Base-by-base conservation (phyloP, 139 green algal genomes). In the Asterochloris erici region DNA sequence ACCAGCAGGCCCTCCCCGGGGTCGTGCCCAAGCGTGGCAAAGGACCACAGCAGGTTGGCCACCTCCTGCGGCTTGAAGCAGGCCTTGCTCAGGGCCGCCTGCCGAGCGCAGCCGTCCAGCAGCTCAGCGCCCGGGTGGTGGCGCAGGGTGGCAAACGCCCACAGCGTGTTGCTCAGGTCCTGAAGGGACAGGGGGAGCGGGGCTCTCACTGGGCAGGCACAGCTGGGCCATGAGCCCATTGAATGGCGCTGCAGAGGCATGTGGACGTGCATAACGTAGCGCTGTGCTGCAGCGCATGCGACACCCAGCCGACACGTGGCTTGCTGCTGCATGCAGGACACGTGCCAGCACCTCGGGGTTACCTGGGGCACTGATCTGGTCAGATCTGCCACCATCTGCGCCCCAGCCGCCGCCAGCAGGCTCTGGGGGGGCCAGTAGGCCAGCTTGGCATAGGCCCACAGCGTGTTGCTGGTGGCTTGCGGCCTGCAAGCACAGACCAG, bases 81-180 rank as follows among this genome's bases (percentile, higher is more conserved):
- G 0, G 64, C 62, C 63, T 78, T 81, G 23, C 62, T 79, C 27
- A 79, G n/a, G 23, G 68, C 80, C 0, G 80, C 82, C 14, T 79
- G 71, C 64, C 61, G 64, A 19, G 79, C 85, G 10, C 69, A 68
- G 13, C 76, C 70, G 21, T 84, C 71, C 82, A 88, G 68, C 24
- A 88, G 73, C 17, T 73, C 12, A 17, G n/a, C 13, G 23, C 88
- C 86, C 0, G 85, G 85, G 68, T 89, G 81, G 79, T 89, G 84
- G 0, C 79, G 75, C 87, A 92, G 82, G 19, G 83, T 87, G 38
- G 88, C 87, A 74, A 85, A 89, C 19, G 90, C 79, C 87, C 87
- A 93, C 26, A 92, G 63, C 23, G 83, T 82, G 87, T 90, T 91
- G 75, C 73, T 87, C 75, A 93, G 83, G 82, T 91, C 88, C 84